Base-by-base conservation (phyloP, 2,329 filamentous ascomycete genomes). In the Nigrospora osmanthi region DNA sequence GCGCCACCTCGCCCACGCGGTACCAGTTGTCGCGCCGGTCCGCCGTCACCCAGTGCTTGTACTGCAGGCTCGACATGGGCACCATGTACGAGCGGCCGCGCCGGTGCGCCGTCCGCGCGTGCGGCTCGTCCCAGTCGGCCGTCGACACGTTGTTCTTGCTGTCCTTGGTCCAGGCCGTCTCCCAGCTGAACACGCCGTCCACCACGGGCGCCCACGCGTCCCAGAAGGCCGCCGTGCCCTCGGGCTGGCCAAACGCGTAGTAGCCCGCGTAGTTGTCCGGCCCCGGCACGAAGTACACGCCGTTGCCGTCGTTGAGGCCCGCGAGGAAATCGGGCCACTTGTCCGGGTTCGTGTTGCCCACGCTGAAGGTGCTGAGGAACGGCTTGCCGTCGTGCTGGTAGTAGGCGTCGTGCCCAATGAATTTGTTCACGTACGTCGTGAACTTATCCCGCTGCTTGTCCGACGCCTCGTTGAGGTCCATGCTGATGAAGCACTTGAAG, bases 101-200 rank as follows among this genome's bases (percentile, higher is more conserved):
- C 11, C 43, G 42, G 32, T 56, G 46, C 9, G 54, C 54, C 4
- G 49, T 51, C 6, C 50, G 47, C 44, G 53, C 57, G 10, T 56
- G 47, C 2, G 52, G 47, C 35, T 56, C 49, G 32, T 59, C 54
- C 35, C 19, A 23, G 19, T 44, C 45, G 28, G 53, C 48, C 9
- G 54, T 56, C 23, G 54, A 55, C 13, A 59, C 56, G 36, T 62
- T 61, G 4, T 35, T 47, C 31, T 58, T 53, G 16, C 50, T 52
- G 7, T 44, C 42, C n/a, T 49, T 50, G 1, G 63, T 61, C 64
- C 64, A 66, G 19, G 59, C 53, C 2, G 60, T 56, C 52, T 66
- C 63, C 64, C 64, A 67, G 52, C 55, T 64, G 45, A 65, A 65
- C 4, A 65, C 49, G 10, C 63, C 63, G 43, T 66, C 62, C 14